phyloP scores from a whole-genome alignment of 495 filamentous ascomycete species.

The Aspergillus olivimuriae region DNA sequence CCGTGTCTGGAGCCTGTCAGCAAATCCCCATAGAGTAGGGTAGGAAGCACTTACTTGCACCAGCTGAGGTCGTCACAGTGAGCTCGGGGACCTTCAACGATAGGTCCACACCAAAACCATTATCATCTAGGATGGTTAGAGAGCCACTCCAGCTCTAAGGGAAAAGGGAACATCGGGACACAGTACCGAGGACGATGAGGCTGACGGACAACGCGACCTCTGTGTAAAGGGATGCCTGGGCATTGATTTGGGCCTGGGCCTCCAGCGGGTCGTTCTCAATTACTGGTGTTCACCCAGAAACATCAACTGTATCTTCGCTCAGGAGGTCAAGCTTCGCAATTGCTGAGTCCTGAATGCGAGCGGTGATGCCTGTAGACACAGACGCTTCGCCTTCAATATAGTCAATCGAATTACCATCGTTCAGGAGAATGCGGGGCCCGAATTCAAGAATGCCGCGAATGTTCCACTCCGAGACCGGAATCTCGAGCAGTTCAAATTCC shows the following conservation, averaged over 20 bases:
- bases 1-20: slow-evolving; percentile 1
- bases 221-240: slow-evolving; percentile 4
- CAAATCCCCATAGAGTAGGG: background rate
- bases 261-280: slow-evolving; percentile 7
- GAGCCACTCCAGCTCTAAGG: too few species aligned
- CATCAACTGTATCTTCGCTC: background rate
- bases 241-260: background rate
- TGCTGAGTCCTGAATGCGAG: slow-evolving; percentile 1
- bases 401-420: slow-evolving; percentile 5
- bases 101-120: slow-evolving; percentile 7
- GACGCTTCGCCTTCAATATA: slow-evolving; percentile 1
- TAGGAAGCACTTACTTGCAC: background rate
- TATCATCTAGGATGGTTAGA: slow-evolving; percentile 2
- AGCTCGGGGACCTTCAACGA: slow-evolving; percentile 5
- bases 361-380: slow-evolving; percentile 5
- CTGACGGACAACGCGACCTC: slow-evolving; percentile 8
- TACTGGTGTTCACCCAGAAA: slow-evolving; percentile 3
- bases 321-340: slow-evolving; percentile 7
- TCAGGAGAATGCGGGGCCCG: slow-evolving; percentile 2
- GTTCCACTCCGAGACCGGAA: slow-evolving; percentile 5
- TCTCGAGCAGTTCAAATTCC: slow-evolving; percentile 3
- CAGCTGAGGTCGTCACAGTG: slow-evolving; percentile 4
- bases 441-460: slow-evolving; percentile 1
- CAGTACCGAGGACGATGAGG: slow-evolving; percentile 1
- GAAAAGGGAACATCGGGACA: too few species aligned